phyloP scores from a whole-genome alignment of 2,329 filamentous ascomycete species.

The Trichoderma simmonsii region DNA sequence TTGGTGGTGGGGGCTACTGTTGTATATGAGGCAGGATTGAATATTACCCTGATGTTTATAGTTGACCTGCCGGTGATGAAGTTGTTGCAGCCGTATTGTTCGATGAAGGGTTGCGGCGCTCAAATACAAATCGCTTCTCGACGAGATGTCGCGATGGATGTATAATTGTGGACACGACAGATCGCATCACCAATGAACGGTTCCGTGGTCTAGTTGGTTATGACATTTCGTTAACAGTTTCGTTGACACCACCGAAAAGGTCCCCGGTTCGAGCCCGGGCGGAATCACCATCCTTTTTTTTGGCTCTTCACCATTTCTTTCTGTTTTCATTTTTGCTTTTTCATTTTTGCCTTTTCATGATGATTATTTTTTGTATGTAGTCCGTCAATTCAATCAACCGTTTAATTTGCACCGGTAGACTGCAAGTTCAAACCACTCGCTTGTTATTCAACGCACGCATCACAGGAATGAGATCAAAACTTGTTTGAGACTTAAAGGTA shows the following conservation, averaged over 20 bases:
- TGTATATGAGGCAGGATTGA: not conserved
- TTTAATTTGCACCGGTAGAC: not conserved
- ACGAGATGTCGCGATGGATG: not conserved
- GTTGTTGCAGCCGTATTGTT: not conserved
- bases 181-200: not conserved
- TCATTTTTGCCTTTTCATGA: too few relatives aligned
- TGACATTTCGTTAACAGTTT: constrained; percentile 20
- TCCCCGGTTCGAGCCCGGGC: constrained; percentile 21
- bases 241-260: constrained; percentile 19
- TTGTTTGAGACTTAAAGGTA: not conserved
- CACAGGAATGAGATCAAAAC: not conserved
- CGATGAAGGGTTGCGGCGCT: too few relatives aligned
- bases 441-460: not conserved
- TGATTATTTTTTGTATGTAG: not conserved
- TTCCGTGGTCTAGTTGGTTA: constrained; percentile 21
- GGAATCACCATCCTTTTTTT: constrained; percentile 16
- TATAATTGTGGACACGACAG: not conserved
- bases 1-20: not conserved
- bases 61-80: not conserved
- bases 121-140: too few relatives aligned
- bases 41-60: not conserved
- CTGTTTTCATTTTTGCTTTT: not conserved
- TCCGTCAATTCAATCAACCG: not conserved
- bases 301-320: not conserved
- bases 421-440: not conserved